Base-by-base conservation (phyloP, 164 flowering plant species). In the Berberis thunbergii region DNA sequence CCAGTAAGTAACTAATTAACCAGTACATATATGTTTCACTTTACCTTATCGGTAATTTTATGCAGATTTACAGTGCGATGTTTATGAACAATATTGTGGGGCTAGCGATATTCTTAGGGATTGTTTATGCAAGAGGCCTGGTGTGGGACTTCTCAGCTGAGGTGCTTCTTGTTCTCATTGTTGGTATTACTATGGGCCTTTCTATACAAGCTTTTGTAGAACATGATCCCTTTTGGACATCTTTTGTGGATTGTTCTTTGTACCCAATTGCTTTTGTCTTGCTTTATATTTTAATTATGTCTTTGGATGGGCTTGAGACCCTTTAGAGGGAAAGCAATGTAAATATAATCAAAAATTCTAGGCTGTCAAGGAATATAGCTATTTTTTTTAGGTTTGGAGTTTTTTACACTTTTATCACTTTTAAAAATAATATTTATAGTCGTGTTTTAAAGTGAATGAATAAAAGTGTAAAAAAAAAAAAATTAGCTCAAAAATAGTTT, bases 221-320 rank as follows among this genome's bases (percentile, higher is more conserved):
- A 72, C 58, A 26, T 74, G n/a, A 78, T 54, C 75, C 72, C 1
- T 40, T 70, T 41, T 80, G 84, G 79, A 69, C 74, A 1, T 43
- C 68, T 49, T 60, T 69, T 5, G 9, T 76, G 0, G 79, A 77
- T 0, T 68, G 41, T 62, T 26, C 62, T 6, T 58, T 75, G 10
- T 80, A 80, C 65, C 80, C 80, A 7, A 6, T 73, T 39, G 76
- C 84, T 7, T 70, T 80, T 1, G 59, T 59, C 45, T 52, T 74
- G 13, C 61, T 80, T 44, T 80, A 74, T 71, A 61, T 73, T 13
- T 80, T 13, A 70, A 59, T n/a, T 52, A 56, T 68, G 67, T 69
- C 54, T 57, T 68, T 12, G 78, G 77, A 3, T 78, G 79, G 80
- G 62, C 74, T 12, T 70, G 41, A 38, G 11, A 61, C 6, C 7